Conservation (phyloP, 805 yeast species). For the Nakazawaea populi region DNA sequence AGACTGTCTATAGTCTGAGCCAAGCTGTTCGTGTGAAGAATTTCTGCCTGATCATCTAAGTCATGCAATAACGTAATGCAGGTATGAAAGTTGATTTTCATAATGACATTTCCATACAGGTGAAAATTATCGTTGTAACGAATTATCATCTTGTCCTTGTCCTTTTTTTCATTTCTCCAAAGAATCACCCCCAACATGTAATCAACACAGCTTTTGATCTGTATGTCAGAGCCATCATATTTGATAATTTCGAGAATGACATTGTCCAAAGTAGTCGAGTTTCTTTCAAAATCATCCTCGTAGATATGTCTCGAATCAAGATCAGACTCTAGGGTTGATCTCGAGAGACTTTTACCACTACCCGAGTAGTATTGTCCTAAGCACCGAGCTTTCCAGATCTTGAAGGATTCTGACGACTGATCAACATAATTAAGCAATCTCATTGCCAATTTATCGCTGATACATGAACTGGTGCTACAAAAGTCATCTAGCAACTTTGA, state of each 20-base stretch:
- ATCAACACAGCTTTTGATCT: neutral
- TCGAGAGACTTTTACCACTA: conserved; percentile 16
- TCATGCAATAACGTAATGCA: conserved; percentile 3
- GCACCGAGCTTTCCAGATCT: conserved; percentile 26
- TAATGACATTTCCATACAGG: neutral
- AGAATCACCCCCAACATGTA: conserved; percentile 6
- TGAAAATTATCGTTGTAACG: neutral
- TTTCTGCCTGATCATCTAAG: neutral
- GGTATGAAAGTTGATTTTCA: conserved; percentile 1
- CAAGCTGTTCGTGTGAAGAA: conserved; percentile 2
- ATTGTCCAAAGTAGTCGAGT: conserved; percentile 2
- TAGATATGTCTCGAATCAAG: neutral
- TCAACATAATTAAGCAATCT: neutral
- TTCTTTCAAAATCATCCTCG: conserved; percentile 1
- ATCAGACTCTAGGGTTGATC: neutral
- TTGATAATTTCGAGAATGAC: conserved; percentile 3
- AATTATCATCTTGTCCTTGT: neutral
- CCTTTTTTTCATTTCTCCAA: conserved; percentile 1
- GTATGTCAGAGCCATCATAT: neutral
- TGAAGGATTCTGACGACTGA: conserved; percentile 12
- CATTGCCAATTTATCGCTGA: neutral
- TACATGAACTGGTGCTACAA: neutral
- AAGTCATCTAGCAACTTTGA: neutral
- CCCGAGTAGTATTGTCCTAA: conserved; percentile 22
- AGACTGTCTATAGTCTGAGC: neutral